Evolutionary conservation across 1,139 yeast species (phyloP).

Genomic region (Blastobotrys malaysiensis): DNA sequence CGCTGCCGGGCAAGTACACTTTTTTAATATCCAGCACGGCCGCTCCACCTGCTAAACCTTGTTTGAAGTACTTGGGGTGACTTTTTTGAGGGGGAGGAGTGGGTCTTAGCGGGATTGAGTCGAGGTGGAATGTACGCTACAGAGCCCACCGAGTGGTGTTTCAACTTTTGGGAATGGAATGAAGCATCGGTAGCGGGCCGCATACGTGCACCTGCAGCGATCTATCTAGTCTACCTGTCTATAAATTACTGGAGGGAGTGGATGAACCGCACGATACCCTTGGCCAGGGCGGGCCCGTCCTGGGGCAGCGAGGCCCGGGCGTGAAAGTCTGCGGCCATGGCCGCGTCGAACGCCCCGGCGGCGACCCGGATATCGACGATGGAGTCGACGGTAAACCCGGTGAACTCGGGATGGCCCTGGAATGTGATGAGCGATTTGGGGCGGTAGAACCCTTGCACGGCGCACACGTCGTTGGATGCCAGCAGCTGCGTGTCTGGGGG

Average conservation of each 20-base stretch:
- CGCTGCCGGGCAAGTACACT: no score
- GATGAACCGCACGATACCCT: slow-evolving; percentile 32
- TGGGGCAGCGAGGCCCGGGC: slow-evolving; percentile 20
- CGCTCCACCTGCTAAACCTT: background rate
- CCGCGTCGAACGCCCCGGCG: slow-evolving; percentile 21
- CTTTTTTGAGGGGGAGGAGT: no score
- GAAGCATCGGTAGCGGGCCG: background rate
- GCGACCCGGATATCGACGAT: slow-evolving; percentile 20
- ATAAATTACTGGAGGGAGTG: background rate
- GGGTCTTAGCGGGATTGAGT: slow-evolving; percentile 1
- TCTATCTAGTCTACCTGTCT: no score
- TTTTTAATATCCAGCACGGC: background rate
- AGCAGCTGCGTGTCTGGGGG: slow-evolving; percentile 38
- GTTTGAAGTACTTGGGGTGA: background rate
- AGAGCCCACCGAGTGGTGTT: background rate
- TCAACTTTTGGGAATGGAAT: background rate
- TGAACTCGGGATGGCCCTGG: slow-evolving; percentile 90
- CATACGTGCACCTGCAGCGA: background rate
- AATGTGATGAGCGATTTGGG: slow-evolving; percentile 51
- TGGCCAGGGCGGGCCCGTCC: slow-evolving; percentile 30
- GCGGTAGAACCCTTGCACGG: slow-evolving; percentile 58
- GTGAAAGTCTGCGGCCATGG: slow-evolving; percentile 23
- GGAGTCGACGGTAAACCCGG: slow-evolving; percentile 35
- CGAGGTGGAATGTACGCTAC: background rate
- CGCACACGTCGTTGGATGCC: slow-evolving; percentile 47